Evolutionary conservation across 352 stramenopile species (phyloP).

Genomic region (Globisporangium cystogenes): DNA sequence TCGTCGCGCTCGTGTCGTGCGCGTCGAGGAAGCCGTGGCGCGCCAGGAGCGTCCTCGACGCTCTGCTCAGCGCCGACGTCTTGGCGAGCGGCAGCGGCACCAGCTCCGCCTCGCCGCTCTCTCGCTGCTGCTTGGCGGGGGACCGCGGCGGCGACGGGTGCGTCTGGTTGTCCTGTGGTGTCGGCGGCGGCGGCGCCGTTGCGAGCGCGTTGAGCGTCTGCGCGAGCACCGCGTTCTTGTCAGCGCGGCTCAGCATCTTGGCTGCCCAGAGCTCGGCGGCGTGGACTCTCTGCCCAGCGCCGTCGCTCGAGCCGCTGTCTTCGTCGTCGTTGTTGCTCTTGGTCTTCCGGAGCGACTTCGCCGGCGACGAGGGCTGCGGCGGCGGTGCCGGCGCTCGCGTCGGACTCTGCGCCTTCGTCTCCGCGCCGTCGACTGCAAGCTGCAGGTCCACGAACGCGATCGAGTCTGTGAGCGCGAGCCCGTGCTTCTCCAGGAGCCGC

Average conservation of each 20-base stretch:
- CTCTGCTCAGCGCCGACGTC: constrained; percentile 65
- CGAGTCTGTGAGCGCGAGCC: constrained; percentile 35
- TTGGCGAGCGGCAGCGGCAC: constrained; percentile 10
- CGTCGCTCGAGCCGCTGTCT: neutral
- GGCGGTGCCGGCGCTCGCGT: neutral
- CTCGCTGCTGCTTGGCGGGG: constrained; percentile 5
- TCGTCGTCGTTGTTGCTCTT: constrained; percentile 15
- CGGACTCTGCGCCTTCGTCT: constrained; percentile 5
- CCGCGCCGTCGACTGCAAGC: constrained; percentile 31
- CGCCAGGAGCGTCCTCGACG: constrained; percentile 79
- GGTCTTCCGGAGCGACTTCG: constrained; percentile 4
- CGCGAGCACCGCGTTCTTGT: constrained; percentile 46
- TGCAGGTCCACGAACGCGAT: constrained; percentile 66
- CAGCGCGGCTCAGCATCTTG: constrained; percentile 49
- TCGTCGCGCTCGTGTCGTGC: constrained; percentile 21
- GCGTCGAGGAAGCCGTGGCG: constrained; percentile 80
- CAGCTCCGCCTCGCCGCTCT: neutral
- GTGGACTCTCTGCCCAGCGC: constrained; percentile 3
- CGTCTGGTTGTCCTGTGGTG: constrained; percentile 11
- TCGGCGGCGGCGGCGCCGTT: constrained; percentile 10
- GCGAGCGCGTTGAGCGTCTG: constrained; percentile 58
- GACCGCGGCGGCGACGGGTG: constrained; percentile 17
- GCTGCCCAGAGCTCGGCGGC: constrained; percentile 55
- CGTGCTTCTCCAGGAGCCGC: constrained; percentile 14
- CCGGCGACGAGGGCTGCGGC: no score